Evolutionary conservation across 2,329 filamentous ascomycete species (phyloP), one percentile per base, ranked within the genome.

Genomic region (Stachybotrys chartarum): DNA sequence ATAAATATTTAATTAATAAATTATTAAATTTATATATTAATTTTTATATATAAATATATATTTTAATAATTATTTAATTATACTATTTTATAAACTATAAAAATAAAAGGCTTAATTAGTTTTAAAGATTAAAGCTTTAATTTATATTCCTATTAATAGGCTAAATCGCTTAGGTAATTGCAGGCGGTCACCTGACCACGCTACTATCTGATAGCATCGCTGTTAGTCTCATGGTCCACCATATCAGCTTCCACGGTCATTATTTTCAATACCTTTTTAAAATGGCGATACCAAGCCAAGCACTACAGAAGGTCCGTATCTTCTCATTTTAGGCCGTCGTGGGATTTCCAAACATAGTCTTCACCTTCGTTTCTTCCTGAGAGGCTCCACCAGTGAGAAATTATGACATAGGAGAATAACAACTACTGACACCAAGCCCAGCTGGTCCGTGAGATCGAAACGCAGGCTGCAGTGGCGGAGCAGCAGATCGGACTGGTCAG

Each of bases 261-360:
- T 30, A 44, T 30, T 4, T 52, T 45, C 39, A n/a, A 11, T 44
- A 35, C 11, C 39, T 47, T 46, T 51, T 56, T 66, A 81, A 65
- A 53, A 97, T 97, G 93, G 90, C 93, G 54, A 94, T 97, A 64
- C 87, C 92, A 54, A 96, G 95, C 67, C 90, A 96, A 76, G 91
- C 92, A 57, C 78, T 97, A 61, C 90, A 96, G 71, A 96, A 97
- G 87, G 93, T 93, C 69, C 58, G 72, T 51, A 17, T 14, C 12
- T 24, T 3, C 18, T n/a, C 2, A 50, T 30, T 30, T 3, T 6
- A 49, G 14, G 3, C 14, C 46, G 3, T 24, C 10, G 2, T 50
- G 48, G 7, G 2, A 14, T 12, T 39, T 30, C 8, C 11, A 31
- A 7, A 16, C 8, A 17, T 51, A 16, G 11, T 16, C 31, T n/a